Base-by-base conservation (phyloP, 495 filamentous ascomycete species). In the Cercophora sp. region DNA sequence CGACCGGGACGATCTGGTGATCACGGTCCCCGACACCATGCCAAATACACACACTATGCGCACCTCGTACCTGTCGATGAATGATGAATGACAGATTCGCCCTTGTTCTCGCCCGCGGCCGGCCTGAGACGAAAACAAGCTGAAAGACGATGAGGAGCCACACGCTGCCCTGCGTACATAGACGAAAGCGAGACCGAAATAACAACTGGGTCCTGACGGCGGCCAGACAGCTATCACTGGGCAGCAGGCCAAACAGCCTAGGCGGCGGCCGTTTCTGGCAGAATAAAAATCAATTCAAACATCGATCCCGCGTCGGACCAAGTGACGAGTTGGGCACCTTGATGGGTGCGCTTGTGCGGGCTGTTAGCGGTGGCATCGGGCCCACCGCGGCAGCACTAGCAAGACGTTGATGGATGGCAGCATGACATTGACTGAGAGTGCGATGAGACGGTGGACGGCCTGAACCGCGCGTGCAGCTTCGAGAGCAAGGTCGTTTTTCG, bases 1-100 rank as follows among this genome's bases (percentile, higher is more conserved):
- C 29, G 24, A 43, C 20, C 35, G 48, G 48, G 48, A 40, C 36
- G 48, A 51, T 51, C 48, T 51, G 48, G 48, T 40, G 48, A 50
- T 49, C 46, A 24, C 43, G 43, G 22, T n/a, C 18, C 3, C 27
- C 22, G 41, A 27, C 22, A 27, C 42, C 24, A n/a, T n/a, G 23
- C 23, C n/a, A 24, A 44, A 24, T 11, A 24, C 15, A 2, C 10
- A 22, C 18, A 47, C 43, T 24, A n/a, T n/a, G n/a, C n/a, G n/a
- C n/a, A n/a, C n/a, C n/a, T n/a, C n/a, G n/a, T n/a, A n/a, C n/a
- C n/a, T n/a, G n/a, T n/a, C n/a, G n/a, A n/a, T n/a, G n/a, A n/a
- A n/a, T n/a, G n/a, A n/a, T n/a, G n/a, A n/a, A n/a, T n/a, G n/a
- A n/a, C n/a, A n/a, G n/a, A n/a, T n/a, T n/a, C n/a, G n/a, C n/a